A percentile compares a stretch with the other conserved stretches of the same genome.
These are phyloP conservation scores for Fusarium nygamai DNA, from an alignment of 2,329 filamentous ascomycete species.

Conservation along the genomic window DNA sequence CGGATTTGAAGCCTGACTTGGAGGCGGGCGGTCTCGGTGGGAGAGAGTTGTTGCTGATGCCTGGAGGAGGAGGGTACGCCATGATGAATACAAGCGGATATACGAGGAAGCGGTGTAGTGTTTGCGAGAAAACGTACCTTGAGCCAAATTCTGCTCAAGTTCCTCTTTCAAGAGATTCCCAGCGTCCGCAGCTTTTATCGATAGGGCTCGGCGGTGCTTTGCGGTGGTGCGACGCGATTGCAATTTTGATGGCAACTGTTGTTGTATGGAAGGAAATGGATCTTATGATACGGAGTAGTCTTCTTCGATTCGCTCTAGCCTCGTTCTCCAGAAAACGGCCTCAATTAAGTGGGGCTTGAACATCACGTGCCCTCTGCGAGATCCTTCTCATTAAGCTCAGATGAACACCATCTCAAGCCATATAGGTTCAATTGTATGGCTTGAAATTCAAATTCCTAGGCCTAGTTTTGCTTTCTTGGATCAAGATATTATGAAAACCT, in stretches of 20 bases:
- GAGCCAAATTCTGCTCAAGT: constrained; percentile 55
- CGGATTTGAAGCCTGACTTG: constrained; percentile 57
- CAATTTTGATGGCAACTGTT: constrained; percentile 9
- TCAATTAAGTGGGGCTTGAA: neutral
- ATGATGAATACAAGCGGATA: constrained; percentile 70
- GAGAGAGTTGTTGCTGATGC: constrained; percentile 63
- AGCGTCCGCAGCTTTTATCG: constrained; percentile 5
- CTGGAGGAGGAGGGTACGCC: constrained; percentile 89
- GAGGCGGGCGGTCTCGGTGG: constrained; percentile 80
- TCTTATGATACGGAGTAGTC: neutral
- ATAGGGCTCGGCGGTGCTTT: neutral
- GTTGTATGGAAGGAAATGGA: constrained; percentile 30
- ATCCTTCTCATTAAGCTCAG: neutral
- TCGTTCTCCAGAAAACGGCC: neutral
- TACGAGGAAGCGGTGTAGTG: constrained; percentile 36
- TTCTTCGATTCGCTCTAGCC: constrained; percentile 30
- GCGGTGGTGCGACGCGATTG: neutral
- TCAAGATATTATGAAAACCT: neutral
- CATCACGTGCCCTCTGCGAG: neutral
- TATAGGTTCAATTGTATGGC: neutral
- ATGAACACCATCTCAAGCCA: neutral
- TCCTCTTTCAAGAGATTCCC: constrained; percentile 25
- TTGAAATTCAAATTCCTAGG: neutral
- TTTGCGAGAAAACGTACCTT: constrained; percentile 59
- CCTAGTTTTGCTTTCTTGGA: neutral